A percentile compares a stretch with the other conserved stretches of the same genome.
These are phyloP conservation scores for Vickermania spadyakhi DNA, from an alignment of 208 protist genomes.

Conservation along the genomic window DNA sequence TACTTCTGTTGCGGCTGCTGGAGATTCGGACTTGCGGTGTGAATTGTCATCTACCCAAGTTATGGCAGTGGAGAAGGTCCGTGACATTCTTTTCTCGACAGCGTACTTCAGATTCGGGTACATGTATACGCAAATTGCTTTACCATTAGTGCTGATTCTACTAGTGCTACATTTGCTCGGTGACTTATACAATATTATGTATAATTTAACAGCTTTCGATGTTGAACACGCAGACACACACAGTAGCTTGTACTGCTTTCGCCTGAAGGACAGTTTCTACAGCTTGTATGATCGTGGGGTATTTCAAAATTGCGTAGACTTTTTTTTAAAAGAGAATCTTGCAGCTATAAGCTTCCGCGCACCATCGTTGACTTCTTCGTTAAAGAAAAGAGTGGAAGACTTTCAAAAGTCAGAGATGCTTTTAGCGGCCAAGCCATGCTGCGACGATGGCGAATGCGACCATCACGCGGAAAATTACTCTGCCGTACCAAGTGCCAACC, in stretches of 20 bases:
- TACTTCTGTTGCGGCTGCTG: background rate
- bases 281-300: slow-evolving; percentile 54
- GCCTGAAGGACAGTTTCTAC: slow-evolving; percentile 38
- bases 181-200: slow-evolving; percentile 35
- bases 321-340: slow-evolving; percentile 23
- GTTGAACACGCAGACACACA: slow-evolving; percentile 26
- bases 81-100: slow-evolving; percentile 10
- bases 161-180: slow-evolving; percentile 14
- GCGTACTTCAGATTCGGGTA: slow-evolving; percentile 23
- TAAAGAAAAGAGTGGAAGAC: slow-evolving; percentile 29
- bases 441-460: slow-evolving; percentile 10
- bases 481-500: background rate
- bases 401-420: slow-evolving; percentile 19
- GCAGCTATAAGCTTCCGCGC: slow-evolving; percentile 25
- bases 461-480: slow-evolving; percentile 8
- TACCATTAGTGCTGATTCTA: slow-evolving; percentile 36
- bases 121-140: slow-evolving; percentile 41
- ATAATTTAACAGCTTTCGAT: slow-evolving; percentile 70
- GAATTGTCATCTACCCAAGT: background rate
- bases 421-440: background rate
- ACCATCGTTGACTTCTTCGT: slow-evolving; percentile 39
- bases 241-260: slow-evolving; percentile 66
- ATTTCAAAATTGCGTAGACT: slow-evolving; percentile 41
- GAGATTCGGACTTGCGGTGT: background rate
- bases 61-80: background rate